Percentiles rank a stretch among this genome's conserved stretches.
These are phyloP conservation scores for Syzygium grande DNA, from an alignment of 345 rosid genomes.

Conservation along the genomic window DNA sequence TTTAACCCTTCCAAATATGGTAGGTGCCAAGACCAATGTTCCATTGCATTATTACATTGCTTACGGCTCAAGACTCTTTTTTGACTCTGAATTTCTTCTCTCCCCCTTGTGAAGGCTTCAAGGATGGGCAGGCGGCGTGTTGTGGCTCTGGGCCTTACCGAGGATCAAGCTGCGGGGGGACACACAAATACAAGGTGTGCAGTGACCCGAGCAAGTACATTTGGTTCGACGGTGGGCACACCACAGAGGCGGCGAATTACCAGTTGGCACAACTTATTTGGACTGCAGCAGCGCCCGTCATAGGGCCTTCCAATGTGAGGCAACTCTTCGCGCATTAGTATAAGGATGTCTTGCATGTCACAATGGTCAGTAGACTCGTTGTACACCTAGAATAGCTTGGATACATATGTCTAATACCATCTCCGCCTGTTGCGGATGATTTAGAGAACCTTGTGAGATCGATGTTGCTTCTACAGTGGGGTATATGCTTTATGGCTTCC, in stretches of 20 bases:
- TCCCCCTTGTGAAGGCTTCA: not conserved
- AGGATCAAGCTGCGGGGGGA: not conserved
- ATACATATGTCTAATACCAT: not conserved
- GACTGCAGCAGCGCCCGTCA: not conserved
- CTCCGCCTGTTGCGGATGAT: not conserved
- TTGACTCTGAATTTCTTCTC: not conserved
- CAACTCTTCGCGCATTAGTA: not conserved
- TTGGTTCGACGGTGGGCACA: conserved; percentile 5
- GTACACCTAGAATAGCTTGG: not conserved
- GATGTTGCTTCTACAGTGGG: not conserved
- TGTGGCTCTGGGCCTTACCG: not conserved
- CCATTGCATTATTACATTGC: not conserved
- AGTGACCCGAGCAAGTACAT: not conserved
- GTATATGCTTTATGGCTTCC: not conserved
- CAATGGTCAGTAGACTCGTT: not conserved
- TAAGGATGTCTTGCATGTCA: not conserved
- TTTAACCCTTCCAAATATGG: not conserved
- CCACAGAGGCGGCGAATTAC: not conserved
- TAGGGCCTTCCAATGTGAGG: conserved; percentile 1
- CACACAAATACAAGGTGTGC: conserved; percentile 3
- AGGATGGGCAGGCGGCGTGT: conserved; percentile 3
- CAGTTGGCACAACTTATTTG: conserved; percentile 9
- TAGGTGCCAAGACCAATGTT: not conserved
- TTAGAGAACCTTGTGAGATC: not conserved
- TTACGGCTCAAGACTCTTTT: not conserved